phyloP scores from a whole-genome alignment of 1,284 basidiomycete genomes.

The Ganoderma sinense region DNA sequence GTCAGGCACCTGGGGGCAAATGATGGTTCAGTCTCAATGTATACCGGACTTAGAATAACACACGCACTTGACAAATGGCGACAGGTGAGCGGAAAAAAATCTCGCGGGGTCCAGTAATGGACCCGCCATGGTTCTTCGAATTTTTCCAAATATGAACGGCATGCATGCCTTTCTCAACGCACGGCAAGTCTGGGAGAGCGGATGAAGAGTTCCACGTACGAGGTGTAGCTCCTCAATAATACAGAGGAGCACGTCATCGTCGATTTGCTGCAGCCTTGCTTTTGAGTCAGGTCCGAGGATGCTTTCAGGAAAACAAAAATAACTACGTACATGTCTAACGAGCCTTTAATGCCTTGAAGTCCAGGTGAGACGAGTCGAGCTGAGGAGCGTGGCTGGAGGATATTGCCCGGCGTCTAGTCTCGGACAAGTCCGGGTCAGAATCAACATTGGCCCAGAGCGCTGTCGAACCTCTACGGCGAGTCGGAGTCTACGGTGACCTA shows the following conservation, averaged over 20 bases:
- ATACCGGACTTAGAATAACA: background rate
- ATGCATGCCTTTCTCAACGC: background rate
- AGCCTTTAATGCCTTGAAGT: background rate
- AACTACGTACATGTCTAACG: background rate
- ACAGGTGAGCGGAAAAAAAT: background rate
- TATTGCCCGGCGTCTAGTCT: too few species aligned
- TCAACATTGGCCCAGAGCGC: too few species aligned
- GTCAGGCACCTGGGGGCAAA: background rate
- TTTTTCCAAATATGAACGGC: background rate
- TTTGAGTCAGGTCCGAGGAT: background rate
- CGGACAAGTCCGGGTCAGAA: too few species aligned
- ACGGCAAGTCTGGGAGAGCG: background rate
- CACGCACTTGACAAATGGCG: background rate
- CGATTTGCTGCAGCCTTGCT: constrained; percentile 22
- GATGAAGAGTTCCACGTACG: background rate
- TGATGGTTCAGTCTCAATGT: background rate
- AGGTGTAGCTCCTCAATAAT: too few species aligned
- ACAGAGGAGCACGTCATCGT: background rate
- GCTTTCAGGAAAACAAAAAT: background rate
- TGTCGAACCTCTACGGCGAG: too few species aligned
- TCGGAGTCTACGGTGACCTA: too few species aligned
- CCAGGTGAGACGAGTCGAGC: background rate
- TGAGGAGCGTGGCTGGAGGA: too few species aligned
- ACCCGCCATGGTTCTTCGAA: background rate
- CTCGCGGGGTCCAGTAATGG: background rate